Base-by-base conservation (phyloP, 257 asterid genomes). In the Nicotiana paniculata region DNA sequence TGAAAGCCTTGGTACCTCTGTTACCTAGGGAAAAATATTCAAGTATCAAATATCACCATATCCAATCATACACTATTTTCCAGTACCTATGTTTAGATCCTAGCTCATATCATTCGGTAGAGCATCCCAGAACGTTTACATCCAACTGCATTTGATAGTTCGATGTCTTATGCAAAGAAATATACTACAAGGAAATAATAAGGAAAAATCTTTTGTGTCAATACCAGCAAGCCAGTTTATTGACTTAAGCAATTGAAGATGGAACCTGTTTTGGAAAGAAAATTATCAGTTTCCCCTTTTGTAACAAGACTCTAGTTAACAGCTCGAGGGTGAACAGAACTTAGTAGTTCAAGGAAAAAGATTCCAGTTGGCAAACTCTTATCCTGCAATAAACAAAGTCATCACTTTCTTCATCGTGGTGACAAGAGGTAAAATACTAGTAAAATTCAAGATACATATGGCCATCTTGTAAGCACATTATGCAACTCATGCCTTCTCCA, bases 221-320 rank as follows among this genome's bases (percentile, higher is more conserved):
- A 48, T 26, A 43, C 77, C n/a, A 70, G 33, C 35, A 70, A 70
- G 58, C 57, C 2, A 13, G 37, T 46, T 12, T 46, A 70, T 21
- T 72, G 37, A 46, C 78, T 24, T 72, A 30, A 72, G 12, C 26
- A 43, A 24, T 53, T 21, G 59, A 30, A 72, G 61, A 9, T 16
- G 13, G 59, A 72, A 72, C 59, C 35, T 46, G 61, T 72, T 35
- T 46, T 37, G 24, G 21, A 46, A 46, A 72, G 78, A 72, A 24
- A 46, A 46, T 72, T 89, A 91, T 95, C 97, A 39, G 91, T 91
- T 84, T 83, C 89, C 6, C 95, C 94, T 61, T 89, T 87, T 26
- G 96, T 92, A 62, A 92, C 94, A 28, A 92, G 91, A 88, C 89
- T 86, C 94, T 92, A 90, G 84, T 89, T 90, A 48, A 92, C 92